A percentile compares a stretch with the other conserved stretches of the same genome.
phyloP scores from a whole-genome alignment of 805 yeast genomes.

The Wickerhamiella cacticola region DNA sequence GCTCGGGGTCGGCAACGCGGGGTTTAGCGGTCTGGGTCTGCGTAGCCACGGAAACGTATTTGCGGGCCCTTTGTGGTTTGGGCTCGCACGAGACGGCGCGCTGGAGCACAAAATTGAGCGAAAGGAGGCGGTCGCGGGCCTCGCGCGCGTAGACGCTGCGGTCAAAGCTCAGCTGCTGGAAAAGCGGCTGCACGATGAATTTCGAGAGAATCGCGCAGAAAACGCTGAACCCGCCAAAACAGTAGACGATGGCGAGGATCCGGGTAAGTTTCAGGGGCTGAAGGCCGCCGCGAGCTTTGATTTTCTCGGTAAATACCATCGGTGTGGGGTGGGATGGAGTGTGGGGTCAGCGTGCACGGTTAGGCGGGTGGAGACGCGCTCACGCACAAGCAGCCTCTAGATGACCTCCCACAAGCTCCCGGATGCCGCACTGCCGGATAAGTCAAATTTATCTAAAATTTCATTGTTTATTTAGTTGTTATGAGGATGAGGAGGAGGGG shows the following conservation, averaged over 20 bases:
- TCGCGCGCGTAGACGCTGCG: slow-evolving; percentile 25
- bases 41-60: slow-evolving; percentile 23
- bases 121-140: slow-evolving; percentile 21
- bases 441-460: too few relatives aligned
- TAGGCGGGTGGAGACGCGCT: too few relatives aligned
- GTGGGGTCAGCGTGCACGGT: too few relatives aligned
- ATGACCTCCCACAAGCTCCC: too few relatives aligned
- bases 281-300: slow-evolving; percentile 15
- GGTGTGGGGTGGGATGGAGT: not conserved
- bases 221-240: slow-evolving; percentile 27
- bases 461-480: too few relatives aligned
- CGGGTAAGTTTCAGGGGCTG: slow-evolving; percentile 19
- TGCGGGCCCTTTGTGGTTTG: slow-evolving; percentile 9
- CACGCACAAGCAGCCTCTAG: too few relatives aligned
- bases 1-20: slow-evolving; percentile 7
- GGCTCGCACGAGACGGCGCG: slow-evolving; percentile 21
- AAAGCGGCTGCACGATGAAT: slow-evolving; percentile 27
- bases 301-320: slow-evolving; percentile 25
- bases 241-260: slow-evolving; percentile 25
- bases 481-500: too few relatives aligned
- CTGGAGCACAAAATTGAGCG: slow-evolving; percentile 21
- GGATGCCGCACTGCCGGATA: too few relatives aligned
- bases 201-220: slow-evolving; percentile 25
- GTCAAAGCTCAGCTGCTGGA: slow-evolving; percentile 26
- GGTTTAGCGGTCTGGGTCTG: slow-evolving; percentile 23